Evolutionary conservation across 2,329 filamentous ascomycete species (phyloP), one percentile per base, ranked within the genome.

Genomic region (Trichoderma cornu-damae): DNA sequence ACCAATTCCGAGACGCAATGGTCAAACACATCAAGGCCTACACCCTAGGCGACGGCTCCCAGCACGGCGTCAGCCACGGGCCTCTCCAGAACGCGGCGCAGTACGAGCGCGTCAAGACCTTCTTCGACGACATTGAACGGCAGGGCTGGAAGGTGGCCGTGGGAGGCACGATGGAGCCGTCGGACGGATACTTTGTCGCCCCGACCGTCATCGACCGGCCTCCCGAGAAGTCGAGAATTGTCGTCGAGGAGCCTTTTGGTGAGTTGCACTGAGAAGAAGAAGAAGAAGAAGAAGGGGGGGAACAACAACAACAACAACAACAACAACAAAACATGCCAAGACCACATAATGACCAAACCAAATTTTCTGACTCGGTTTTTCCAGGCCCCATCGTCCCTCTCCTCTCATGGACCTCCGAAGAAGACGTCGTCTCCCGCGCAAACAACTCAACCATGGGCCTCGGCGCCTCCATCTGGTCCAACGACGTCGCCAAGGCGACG

Each of bases 121-220:
- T 58, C 18, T 60, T 51, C 24, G 32, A 79, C 18, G 77, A 66
- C 24, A 65, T 69, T 26, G 68, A 68, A 37, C 68, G 66, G 44
- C 61, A 64, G 2, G 67, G 69, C 44, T 68, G 67, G 22, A 66
- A 61, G 5, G 57, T 69, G 4, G 65, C 63, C 7, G 57, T 65
- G 0, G 70, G 70, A 8, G 72, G 71, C 12, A 84, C 63, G 11
- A 60, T 62, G 0, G 30, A 68, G 9, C 58, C 65, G 73, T 71
- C 77, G 63, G 85, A 89, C 77, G 89, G 89, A 54, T 94, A 88
- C 81, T 94, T 91, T 78, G 90, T 94, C 71, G 78, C 91, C 76
- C 90, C 90, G 14, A 94, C 90, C 0, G 65, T 73, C 2, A 67
- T 74, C 28, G 66, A 64, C 1, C 63, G 70, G 8, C 68, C 72